Evolutionary conservation across 192 early-diverging fungal species (phyloP).

Genomic region (Gonapodya prolifera): DNA sequence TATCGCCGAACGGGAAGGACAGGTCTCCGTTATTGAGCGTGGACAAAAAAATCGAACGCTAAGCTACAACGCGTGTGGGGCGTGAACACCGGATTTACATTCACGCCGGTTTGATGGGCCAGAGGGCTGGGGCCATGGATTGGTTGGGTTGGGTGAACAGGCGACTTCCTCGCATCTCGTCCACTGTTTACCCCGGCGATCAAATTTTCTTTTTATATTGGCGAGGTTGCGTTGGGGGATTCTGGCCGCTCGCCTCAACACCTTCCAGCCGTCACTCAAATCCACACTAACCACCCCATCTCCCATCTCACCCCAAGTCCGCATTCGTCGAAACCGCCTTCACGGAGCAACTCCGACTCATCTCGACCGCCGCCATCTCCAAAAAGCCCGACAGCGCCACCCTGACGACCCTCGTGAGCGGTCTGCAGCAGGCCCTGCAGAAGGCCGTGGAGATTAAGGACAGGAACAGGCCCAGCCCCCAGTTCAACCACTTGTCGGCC

Average conservation of each 20-base stretch:
- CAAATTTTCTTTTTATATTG: no score
- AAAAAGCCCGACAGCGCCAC: constrained; percentile 59
- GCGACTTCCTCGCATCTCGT: no score
- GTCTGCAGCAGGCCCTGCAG: constrained; percentile 55
- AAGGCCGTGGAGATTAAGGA: constrained; percentile 58
- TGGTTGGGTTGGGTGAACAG: no score
- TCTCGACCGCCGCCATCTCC: constrained; percentile 53
- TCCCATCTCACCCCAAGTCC: constrained; percentile 35
- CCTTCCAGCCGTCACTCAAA: background rate
- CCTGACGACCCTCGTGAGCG: constrained; percentile 49
- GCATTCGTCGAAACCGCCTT: constrained; percentile 42
- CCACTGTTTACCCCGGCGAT: no score
- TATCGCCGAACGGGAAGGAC: background rate
- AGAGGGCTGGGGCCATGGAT: no score
- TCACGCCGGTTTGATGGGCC: no score
- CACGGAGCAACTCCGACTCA: constrained; percentile 57
- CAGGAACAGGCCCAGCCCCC: constrained; percentile 57
- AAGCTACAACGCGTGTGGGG: no score
- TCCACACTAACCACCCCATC: background rate
- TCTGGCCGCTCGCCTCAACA: background rate
- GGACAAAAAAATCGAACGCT: no score
- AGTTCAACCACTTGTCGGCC: constrained; percentile 68
- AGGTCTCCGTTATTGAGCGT: no score
- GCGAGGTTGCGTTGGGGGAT: no score
- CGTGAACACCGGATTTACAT: no score